A percentile compares a stretch with the other conserved stretches of the same genome.
phyloP scores from a whole-genome alignment of 1,284 basidiomycete species.

The Anthracocystis walkeri region DNA sequence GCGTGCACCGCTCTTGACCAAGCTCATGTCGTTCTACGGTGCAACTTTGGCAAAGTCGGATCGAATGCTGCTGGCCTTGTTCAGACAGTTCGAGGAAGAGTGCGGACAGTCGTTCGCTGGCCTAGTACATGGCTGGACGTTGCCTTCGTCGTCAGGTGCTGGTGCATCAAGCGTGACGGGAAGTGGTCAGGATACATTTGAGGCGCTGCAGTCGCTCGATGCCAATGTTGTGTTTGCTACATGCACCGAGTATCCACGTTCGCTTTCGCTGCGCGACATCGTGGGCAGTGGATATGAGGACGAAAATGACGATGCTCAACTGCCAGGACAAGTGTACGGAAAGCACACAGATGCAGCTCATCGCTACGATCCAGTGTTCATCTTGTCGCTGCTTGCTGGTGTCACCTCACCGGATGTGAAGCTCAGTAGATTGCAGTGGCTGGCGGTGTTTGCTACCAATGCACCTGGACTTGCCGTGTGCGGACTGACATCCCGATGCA shows the following conservation, averaged over 20 bases:
- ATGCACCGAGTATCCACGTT: conserved; percentile 78
- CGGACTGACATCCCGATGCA: conserved; percentile 79
- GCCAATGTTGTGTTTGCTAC: conserved; percentile 78
- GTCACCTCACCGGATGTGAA: conserved; percentile 74
- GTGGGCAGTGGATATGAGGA: conserved; percentile 28
- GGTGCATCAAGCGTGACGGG: neutral
- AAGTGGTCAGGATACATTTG: conserved; percentile 70
- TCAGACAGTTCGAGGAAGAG: conserved; percentile 81
- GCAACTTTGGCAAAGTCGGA: conserved; percentile 79
- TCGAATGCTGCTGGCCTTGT: conserved; percentile 77
- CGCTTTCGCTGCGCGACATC: conserved; percentile 21
- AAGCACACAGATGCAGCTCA: conserved; percentile 29
- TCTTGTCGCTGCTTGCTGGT: conserved; percentile 78
- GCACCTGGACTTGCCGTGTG: conserved; percentile 80
- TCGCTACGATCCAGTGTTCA: conserved; percentile 83
- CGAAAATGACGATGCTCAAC: neutral
- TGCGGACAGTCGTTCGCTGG: conserved; percentile 75
- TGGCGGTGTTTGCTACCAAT: conserved; percentile 85
- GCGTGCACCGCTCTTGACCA: conserved; percentile 82
- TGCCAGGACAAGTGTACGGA: conserved; percentile 40
- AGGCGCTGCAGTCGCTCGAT: conserved; percentile 80
- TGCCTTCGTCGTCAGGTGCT: conserved; percentile 15
- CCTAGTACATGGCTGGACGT: conserved; percentile 39
- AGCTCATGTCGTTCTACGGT: conserved; percentile 79
- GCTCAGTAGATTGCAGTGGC: conserved; percentile 79